Base-by-base conservation (phyloP, 306 rosid species). In the Lupinus albus region DNA sequence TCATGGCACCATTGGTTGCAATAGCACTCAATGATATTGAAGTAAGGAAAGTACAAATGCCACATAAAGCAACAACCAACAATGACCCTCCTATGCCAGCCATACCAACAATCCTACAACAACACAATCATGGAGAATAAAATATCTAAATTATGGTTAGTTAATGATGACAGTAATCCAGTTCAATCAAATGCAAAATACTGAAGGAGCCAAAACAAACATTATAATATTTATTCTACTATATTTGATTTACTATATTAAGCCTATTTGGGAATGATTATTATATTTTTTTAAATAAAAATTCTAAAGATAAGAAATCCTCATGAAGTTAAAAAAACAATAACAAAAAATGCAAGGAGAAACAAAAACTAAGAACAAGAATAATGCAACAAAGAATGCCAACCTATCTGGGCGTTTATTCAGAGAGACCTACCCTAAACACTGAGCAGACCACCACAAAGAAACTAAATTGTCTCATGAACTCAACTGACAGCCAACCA, bases 1-100 rank as follows among this genome's bases (percentile, higher is more conserved):
- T 93, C 99, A 93, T 93, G 67, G 99, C 99, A 78, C 99, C 99
- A 78, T 93, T 93, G 61, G 99, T 93, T 73, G 99, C 99, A 82
- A 93, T 93, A 51, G 99, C 99, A 78, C 99, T 93, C 69, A 93
- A 64, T 60, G 99, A 93, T 73, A 93, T 90, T 78, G 92, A 84
- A 71, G 99, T 93, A 71, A 93, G 84, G 76, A 93, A 93, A 52
- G 99, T 93, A 79, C 99, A 93, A 68, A 72, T 69, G 68, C 99
- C 97, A 79, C 99, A 93, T 62, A 88, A 60, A 46, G 94, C 54
- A 52, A 93, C 99, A 74, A 93, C 80, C 75, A 88, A 6, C 39
- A 93, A 68, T 38, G 99, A 73, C 69, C 81, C 89, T 50, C 88
- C 89, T 72, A 93, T 74, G 72, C 99, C 99, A 76, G 96, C 97